phyloP scores from a whole-genome alignment of 116 monocot species.

The Cymodocea nodosa region DNA sequence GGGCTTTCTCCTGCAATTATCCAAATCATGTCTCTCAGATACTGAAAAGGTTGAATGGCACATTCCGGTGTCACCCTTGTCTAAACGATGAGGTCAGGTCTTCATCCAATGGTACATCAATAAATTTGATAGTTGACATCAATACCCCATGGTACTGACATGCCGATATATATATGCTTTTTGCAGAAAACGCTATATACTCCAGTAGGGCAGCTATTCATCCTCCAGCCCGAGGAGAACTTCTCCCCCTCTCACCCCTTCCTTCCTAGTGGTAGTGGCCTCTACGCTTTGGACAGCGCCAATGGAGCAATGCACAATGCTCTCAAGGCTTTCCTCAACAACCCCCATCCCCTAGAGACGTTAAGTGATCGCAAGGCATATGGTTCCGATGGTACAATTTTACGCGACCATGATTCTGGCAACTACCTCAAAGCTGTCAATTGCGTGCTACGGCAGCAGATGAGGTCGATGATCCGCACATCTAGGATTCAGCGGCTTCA shows the following conservation, averaged over 20 bases:
- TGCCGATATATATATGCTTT: background rate
- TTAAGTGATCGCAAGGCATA: constrained; percentile 56
- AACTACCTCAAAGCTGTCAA: constrained; percentile 62
- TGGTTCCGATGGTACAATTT: constrained; percentile 65
- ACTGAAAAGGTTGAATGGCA: constrained; percentile 53
- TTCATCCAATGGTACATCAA: background rate
- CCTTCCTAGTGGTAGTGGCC: constrained; percentile 39
- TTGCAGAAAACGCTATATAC: constrained; percentile 51
- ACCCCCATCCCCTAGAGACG: constrained; percentile 65
- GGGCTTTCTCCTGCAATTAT: constrained; percentile 85
- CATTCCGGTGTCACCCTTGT: constrained; percentile 63
- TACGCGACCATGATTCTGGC: constrained; percentile 62
- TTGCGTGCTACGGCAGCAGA: constrained; percentile 17
- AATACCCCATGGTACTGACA: background rate
- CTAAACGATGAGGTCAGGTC: constrained; percentile 36
- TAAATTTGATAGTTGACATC: background rate
- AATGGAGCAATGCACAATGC: constrained; percentile 5
- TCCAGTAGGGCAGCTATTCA: constrained; percentile 42
- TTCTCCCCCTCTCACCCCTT: constrained; percentile 49
- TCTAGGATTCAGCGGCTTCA: constrained; percentile 8
- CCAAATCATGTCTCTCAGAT: constrained; percentile 52
- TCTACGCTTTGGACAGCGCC: constrained; percentile 26
- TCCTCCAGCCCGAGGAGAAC: constrained; percentile 55
- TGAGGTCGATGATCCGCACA: constrained; percentile 1
- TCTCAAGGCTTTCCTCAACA: constrained; percentile 48